Conservation (phyloP, 768 basidiomycete species). For the Suillus fuscotomentosus region DNA sequence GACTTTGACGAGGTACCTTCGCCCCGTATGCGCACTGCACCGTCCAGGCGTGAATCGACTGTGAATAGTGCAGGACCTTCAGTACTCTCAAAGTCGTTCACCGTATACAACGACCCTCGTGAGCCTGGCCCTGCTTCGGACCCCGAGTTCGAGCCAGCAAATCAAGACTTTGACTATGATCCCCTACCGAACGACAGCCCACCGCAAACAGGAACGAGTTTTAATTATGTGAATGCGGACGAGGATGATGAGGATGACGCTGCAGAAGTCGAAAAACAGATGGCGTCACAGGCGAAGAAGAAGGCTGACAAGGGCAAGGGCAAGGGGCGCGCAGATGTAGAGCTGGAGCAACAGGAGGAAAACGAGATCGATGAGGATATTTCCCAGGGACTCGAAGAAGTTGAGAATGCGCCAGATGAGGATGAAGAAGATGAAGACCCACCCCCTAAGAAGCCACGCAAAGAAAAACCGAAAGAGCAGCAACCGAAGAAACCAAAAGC, state of each 20-base stretch:
- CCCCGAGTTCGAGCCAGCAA: constrained; percentile 26
- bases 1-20: constrained; percentile 67
- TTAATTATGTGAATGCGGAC: constrained; percentile 49
- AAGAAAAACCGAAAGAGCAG: constrained; percentile 26
- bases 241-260: constrained; percentile 36
- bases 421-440: constrained; percentile 37
- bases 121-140: constrained; percentile 20
- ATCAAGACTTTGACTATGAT: constrained; percentile 28
- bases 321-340: constrained; percentile 37
- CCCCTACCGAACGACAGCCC: constrained; percentile 23
- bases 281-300: constrained; percentile 19
- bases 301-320: constrained; percentile 40
- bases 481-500: constrained; percentile 27
- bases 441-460: constrained; percentile 25
- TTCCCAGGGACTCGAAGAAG: constrained; percentile 39
- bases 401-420: constrained; percentile 55
- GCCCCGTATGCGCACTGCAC: constrained; percentile 37
- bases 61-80: constrained; percentile 36
- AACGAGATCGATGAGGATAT: constrained; percentile 43
- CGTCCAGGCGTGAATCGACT: constrained; percentile 29
- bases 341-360: constrained; percentile 14
- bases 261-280: constrained; percentile 33
- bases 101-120: neutral
- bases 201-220: constrained; percentile 35
- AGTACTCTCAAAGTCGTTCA: constrained; percentile 28